Evolutionary conservation across 2,329 filamentous ascomycete genomes (phyloP), one percentile per base, ranked within the genome.

Genomic region (Colletotrichum agaves): DNA sequence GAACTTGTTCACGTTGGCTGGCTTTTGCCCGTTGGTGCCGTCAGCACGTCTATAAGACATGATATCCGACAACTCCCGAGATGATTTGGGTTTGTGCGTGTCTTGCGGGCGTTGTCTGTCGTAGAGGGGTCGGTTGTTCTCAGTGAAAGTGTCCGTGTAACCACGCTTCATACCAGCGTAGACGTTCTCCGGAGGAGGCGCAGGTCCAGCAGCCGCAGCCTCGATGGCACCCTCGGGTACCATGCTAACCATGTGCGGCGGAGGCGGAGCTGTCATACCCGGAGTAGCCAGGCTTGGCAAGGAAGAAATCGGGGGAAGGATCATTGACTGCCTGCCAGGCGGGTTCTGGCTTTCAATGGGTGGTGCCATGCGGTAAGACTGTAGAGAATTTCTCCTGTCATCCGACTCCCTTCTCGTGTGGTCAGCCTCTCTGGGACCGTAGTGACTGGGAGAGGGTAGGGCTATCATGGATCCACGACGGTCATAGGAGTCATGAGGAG

Each of bases 91-190:
- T n/a, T 33, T 15, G 12, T 58, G 57, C 11, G 23, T 35, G 4
- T 82, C 80, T 17, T 74, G 66, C 57, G 78, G 79, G 31, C 80
- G 75, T 68, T 79, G 75, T 3, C 79, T 77, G 43, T 82, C 80
- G 72, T 77, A 75, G 5, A 81, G 73, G 2, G 78, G 73, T 19
- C 74, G 71, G 3, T 68, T 69, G 61, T 70, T 68, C 11, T 69
- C 65, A 7, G 17, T 15, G 31, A 72, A 70, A 1, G 71, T 71
- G 10, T 71, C 62, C 2, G 41, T 46, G 41, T 68, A 71, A 2
- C 43, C 62, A 44, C 71, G 70, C 56, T 72, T 71, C 7, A 69
- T 53, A 39, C 70, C 70, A 7, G 69, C 61, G 17, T 47, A 68
- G 11, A 55, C 63, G 5, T 39, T 10, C 37, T 69, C 64, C 15